These are phyloP conservation scores for Chalciporus sp. DNA, from an alignment of 1,284 basidiomycete species.

Conservation along the genomic window DNA sequence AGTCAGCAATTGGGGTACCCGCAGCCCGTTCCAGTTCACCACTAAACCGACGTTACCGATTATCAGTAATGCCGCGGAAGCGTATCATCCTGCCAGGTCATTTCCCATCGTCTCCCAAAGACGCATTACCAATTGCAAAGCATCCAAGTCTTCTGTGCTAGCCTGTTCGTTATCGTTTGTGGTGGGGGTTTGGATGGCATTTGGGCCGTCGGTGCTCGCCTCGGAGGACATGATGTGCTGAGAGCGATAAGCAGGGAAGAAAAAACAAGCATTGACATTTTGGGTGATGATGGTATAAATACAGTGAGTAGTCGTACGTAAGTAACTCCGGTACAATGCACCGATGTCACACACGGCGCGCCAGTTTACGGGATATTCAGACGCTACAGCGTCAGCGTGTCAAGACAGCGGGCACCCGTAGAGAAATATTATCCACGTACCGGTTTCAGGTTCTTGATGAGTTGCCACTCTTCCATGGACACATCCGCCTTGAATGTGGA, in stretches of 20 bases:
- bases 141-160: constrained; percentile 46
- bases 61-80: constrained; percentile 33
- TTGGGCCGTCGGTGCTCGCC: constrained; percentile 10
- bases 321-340: constrained; percentile 25
- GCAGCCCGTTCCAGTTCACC: constrained; percentile 78
- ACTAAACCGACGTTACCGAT: constrained; percentile 76
- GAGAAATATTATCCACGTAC: constrained; percentile 44
- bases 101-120: constrained; percentile 32
- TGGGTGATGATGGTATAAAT: constrained; percentile 32
- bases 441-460: constrained; percentile 91
- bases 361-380: constrained; percentile 48
- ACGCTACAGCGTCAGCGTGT: constrained; percentile 32
- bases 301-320: constrained; percentile 23
- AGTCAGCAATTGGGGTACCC: constrained; percentile 68
- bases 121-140: constrained; percentile 63
- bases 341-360: neutral
- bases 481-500: constrained; percentile 90
- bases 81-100: constrained; percentile 30
- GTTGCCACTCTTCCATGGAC: constrained; percentile 89
- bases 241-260: neutral
- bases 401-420: neutral
- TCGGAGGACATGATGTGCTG: constrained; percentile 21
- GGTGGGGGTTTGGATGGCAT: constrained; percentile 7
- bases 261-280: neutral
- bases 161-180: constrained; percentile 18